phyloP scores from a whole-genome alignment of 495 filamentous ascomycete genomes.

The Podospora fimiseda region DNA sequence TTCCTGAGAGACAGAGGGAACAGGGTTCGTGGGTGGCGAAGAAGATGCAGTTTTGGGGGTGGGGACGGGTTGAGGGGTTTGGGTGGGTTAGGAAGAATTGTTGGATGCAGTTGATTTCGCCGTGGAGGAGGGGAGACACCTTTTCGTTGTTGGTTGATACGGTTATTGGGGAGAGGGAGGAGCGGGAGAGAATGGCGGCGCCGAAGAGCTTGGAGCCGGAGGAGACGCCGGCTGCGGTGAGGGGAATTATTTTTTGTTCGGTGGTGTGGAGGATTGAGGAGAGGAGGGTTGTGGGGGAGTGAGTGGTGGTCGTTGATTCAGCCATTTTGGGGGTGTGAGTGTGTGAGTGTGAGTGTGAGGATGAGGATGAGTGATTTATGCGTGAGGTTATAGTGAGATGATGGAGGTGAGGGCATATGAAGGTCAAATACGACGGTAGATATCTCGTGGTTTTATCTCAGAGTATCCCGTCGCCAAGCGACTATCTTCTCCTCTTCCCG shows the following conservation, averaged over 20 bases:
- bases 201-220: slow-evolving; percentile 38
- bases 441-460: not conserved
- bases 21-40: slow-evolving; percentile 40
- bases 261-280: slow-evolving; percentile 27
- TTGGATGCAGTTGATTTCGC: slow-evolving; percentile 43
- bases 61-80: slow-evolving; percentile 16
- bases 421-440: not conserved
- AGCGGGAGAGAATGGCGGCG: slow-evolving; percentile 31
- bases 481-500: not conserved
- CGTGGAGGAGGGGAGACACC: slow-evolving; percentile 33
- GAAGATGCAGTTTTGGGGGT: slow-evolving; percentile 34
- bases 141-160: slow-evolving; percentile 37
- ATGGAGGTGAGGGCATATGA: not conserved
- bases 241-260: slow-evolving; percentile 28
- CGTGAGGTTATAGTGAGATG: not conserved
- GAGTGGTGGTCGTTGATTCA: slow-evolving; percentile 5
- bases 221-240: slow-evolving; percentile 30
- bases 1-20: slow-evolving; percentile 36
- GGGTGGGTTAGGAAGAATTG: slow-evolving; percentile 29
- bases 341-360: not conserved
- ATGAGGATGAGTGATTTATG: not conserved
- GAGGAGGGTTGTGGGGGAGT: slow-evolving; percentile 24
- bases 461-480: too few relatives aligned
- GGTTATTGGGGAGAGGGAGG: slow-evolving; percentile 20
- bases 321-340: not conserved